Evolutionary conservation across 805 yeast genomes (phyloP).

Genomic region (Teunomyces tritomae): DNA sequence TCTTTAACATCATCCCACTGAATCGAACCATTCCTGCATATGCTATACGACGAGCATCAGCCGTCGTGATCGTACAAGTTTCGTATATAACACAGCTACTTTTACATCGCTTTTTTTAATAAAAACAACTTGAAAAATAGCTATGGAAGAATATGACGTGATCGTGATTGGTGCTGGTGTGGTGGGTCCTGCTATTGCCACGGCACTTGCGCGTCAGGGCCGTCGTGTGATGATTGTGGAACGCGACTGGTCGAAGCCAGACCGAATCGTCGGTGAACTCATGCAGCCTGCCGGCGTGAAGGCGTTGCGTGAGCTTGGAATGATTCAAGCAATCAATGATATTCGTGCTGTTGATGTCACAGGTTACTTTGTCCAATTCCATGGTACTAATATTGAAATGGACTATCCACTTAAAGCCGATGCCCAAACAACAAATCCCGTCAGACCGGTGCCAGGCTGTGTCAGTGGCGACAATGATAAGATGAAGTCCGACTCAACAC

Average conservation of each 20-base stretch:
- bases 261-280: conserved; percentile 94
- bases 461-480: conserved; percentile 60
- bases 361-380: conserved; percentile 79
- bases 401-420: conserved; percentile 66
- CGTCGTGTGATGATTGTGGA: conserved; percentile 76
- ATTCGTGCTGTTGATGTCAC: conserved; percentile 74
- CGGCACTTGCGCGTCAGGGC: conserved; percentile 87
- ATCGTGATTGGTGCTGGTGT: conserved; percentile 98
- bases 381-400: conserved; percentile 54
- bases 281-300: conserved; percentile 96
- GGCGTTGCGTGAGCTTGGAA: conserved; percentile 78
- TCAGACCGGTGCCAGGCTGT: conserved; percentile 52
- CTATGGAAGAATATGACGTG: conserved; percentile 55
- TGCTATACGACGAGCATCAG: neutral
- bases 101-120: neutral
- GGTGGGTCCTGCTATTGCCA: conserved; percentile 90
- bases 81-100: neutral
- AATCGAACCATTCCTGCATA: neutral
- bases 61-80: neutral
- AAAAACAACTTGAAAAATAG: neutral
- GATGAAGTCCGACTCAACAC: conserved; percentile 44
- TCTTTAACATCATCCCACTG: neutral
- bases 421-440: conserved; percentile 40
- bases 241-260: conserved; percentile 89
- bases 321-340: conserved; percentile 68